Conservation (phyloP, 257 asterid genomes). For the Plantago major region DNA sequence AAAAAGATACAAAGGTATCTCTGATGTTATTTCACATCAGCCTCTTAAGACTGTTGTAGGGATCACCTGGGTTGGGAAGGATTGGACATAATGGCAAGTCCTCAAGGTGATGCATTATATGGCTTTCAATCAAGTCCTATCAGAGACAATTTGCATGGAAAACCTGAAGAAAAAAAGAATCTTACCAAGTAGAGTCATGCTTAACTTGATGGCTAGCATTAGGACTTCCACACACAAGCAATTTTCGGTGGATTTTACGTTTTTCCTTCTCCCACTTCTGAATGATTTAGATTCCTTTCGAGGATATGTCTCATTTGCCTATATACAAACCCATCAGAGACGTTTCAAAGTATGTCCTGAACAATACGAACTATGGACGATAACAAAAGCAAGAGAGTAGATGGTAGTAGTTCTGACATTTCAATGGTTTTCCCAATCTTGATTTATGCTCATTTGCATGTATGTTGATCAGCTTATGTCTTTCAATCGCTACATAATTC, state of each 20-base stretch:
- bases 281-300: neutral
- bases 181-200: neutral
- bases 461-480: too few species aligned
- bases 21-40: slow-evolving; percentile 17
- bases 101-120: slow-evolving; percentile 25
- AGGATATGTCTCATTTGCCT: neutral
- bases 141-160: slow-evolving; percentile 23
- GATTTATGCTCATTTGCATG: too few species aligned
- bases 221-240: slow-evolving; percentile 3
- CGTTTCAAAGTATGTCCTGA: neutral
- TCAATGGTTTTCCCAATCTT: too few species aligned
- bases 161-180: neutral
- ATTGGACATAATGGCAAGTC: slow-evolving; percentile 32
- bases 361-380: neutral
- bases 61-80: slow-evolving; percentile 34
- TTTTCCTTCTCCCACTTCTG: neutral
- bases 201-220: neutral
- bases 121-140: slow-evolving; percentile 33
- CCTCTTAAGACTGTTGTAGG: slow-evolving; percentile 18
- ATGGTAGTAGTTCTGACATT: neutral
- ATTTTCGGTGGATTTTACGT: neutral
- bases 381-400: neutral
- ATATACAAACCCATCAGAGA: neutral
- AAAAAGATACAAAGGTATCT: slow-evolving; percentile 10
- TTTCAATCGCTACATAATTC: too few species aligned